Conservation (phyloP, 805 yeast species). For the Candida namnaoensis region DNA sequence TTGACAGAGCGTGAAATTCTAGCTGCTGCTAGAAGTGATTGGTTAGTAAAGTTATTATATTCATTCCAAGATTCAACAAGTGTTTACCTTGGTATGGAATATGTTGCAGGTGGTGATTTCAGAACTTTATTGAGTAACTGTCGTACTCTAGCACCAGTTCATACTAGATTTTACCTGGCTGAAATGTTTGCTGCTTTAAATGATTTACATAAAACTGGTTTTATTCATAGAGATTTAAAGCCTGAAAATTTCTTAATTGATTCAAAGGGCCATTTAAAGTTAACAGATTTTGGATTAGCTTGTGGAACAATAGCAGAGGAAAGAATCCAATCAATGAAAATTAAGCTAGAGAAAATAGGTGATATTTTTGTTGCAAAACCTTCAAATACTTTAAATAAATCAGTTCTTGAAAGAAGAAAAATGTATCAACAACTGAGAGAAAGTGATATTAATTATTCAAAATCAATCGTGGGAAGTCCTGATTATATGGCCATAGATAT, state of each 20-base stretch:
- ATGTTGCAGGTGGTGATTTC: slow-evolving; percentile 99
- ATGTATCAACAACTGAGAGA: slow-evolving; percentile 74
- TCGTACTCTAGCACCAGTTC: slow-evolving; percentile 87
- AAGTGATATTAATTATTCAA: slow-evolving; percentile 75
- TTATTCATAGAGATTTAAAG: slow-evolving; percentile 93
- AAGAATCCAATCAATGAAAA: slow-evolving; percentile 86
- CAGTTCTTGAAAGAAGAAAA: slow-evolving; percentile 81
- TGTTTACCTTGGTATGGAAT: slow-evolving; percentile 95
- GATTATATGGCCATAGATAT: slow-evolving; percentile 99
- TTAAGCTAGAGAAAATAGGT: slow-evolving; percentile 60
- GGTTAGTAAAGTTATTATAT: slow-evolving; percentile 90
- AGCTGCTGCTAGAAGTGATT: slow-evolving; percentile 91
- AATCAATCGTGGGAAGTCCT: slow-evolving; percentile 95
- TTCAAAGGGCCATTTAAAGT: slow-evolving; percentile 82
- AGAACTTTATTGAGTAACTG: slow-evolving; percentile 91
- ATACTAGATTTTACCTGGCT: slow-evolving; percentile 88
- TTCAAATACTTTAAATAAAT: slow-evolving; percentile 44
- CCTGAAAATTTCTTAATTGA: slow-evolving; percentile 92
- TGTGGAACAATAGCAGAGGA: slow-evolving; percentile 93
- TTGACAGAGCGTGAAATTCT: slow-evolving; percentile 93
- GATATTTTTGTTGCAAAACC: slow-evolving; percentile 59
- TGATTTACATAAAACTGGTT: slow-evolving; percentile 89
- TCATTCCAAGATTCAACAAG: slow-evolving; percentile 92
- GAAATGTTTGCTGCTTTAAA: slow-evolving; percentile 96
- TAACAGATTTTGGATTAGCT: slow-evolving; percentile 95